These are phyloP conservation scores for Rhizoclosmatium sp. DNA, from an alignment of 192 early-diverging fungal species.

Conservation along the genomic window DNA sequence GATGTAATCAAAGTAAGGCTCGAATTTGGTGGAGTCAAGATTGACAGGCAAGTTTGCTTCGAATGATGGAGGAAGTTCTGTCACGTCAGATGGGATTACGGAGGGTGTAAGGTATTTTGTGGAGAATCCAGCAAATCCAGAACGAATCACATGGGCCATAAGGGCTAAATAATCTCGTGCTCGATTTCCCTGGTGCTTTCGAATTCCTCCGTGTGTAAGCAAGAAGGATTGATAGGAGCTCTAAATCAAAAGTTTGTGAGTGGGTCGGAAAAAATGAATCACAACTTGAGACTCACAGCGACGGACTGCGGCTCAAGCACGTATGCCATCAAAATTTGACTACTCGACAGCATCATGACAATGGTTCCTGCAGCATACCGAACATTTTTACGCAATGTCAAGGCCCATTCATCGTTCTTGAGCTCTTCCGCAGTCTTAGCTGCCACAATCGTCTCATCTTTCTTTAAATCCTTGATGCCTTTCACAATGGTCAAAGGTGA, in stretches of 20 bases:
- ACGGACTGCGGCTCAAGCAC: conserved; percentile 49
- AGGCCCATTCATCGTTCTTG: conserved; percentile 16
- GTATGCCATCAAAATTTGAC: conserved; percentile 50
- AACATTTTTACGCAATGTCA: conserved; percentile 24
- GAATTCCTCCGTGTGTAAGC: conserved; percentile 48
- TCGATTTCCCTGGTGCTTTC: conserved; percentile 32
- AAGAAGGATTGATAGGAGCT: conserved; percentile 51
- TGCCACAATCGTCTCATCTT: not conserved
- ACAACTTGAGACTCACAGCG: conserved; percentile 15
- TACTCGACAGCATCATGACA: conserved; percentile 53
- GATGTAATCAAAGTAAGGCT: conserved; percentile 39
- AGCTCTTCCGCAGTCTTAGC: not conserved
- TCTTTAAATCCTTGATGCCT: not conserved
- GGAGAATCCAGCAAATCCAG: conserved; percentile 5
- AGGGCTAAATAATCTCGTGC: conserved; percentile 40
- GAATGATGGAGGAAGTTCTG: conserved; percentile 30
- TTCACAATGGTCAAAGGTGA: not conserved
- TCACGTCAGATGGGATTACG: not conserved
- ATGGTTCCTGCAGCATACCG: conserved; percentile 38
- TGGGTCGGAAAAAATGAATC: not conserved
- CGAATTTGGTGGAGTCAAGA: conserved; percentile 31
- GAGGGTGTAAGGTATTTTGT: conserved; percentile 36
- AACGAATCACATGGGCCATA: conserved; percentile 25
- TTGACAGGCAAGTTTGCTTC: conserved; percentile 30
- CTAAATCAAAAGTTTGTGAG: not conserved